Evolutionary conservation across 176 grass and related monocot species (phyloP), one percentile per base, ranked within the genome.

Genomic region (Echinochloa phyllopogon): DNA sequence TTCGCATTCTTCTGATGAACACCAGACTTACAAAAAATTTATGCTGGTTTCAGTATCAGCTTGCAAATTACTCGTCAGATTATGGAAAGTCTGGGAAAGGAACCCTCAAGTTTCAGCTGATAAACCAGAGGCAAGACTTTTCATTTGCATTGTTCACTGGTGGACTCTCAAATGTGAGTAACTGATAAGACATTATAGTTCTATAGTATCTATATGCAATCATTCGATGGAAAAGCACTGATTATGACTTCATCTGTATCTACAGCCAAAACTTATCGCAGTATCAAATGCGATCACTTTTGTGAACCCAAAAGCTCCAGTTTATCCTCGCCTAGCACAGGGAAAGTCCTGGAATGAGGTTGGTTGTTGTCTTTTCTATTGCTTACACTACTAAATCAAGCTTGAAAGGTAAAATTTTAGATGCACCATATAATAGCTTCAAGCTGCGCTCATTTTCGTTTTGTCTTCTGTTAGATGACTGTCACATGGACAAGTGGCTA

Each of bases 401-500:
- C 9, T 63, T 33, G 14, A 63, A 38, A 10, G 40, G 12, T 80
- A 7, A 37, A 36, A 11, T 78, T n/a, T 60, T 0, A 15, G 6
- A 45, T 68, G 15, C 44, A 55, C 21, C 42, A 6, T 49, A n/a
- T n/a, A n/a, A n/a, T n/a, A n/a, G n/a, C n/a, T n/a, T n/a, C n/a
- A n/a, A n/a, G n/a, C n/a, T n/a, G n/a, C n/a, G n/a, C n/a, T n/a
- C n/a, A n/a, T 14, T 0, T 13, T 4, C n/a, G 41, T 72, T 4
- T 2, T 51, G 39, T 84, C 23, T 47, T 16, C 36, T 78, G n/a
- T 52, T 77, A 98, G 96, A 98, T 98, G 93, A 98, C 93, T 50
- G 91, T 98, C 18, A 94, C 96, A 25, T 98, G 96, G 96, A 95
- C 96, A 77, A 98, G 96, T 75, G 96, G 96, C 8, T 95, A 98